These are phyloP conservation scores for Erigeron philadelphicus DNA, from an alignment of 140 eudicot species.

Conservation along the genomic window DNA sequence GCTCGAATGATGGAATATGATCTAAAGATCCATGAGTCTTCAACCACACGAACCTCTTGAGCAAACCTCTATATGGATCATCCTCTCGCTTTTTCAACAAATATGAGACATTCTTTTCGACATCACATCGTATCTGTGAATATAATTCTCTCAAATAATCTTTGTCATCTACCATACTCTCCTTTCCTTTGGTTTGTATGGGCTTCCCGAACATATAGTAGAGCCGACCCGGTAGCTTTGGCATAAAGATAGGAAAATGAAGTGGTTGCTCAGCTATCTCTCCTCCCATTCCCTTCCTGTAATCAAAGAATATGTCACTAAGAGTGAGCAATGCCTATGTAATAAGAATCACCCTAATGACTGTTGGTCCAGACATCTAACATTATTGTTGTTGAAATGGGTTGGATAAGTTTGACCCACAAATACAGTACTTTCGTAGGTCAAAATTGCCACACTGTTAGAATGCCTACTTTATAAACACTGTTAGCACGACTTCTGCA, in stretches of 20 bases:
- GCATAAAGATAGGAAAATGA: conserved; percentile 53
- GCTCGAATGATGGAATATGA: conserved; percentile 42
- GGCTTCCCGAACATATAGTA: conserved; percentile 84
- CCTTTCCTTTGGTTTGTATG: conserved; percentile 54
- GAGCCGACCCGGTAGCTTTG: conserved; percentile 73
- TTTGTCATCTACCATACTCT: conserved; percentile 41
- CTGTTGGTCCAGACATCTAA: not conserved
- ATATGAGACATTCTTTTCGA: conserved; percentile 51
- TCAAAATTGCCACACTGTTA: not conserved
- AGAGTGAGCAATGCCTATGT: not conserved
- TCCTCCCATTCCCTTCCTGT: conserved; percentile 48
- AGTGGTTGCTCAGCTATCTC: conserved; percentile 60
- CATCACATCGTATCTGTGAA: conserved; percentile 55
- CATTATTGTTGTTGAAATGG: not conserved
- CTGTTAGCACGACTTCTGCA: not conserved
- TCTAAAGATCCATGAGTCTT: conserved; percentile 39
- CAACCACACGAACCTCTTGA: conserved; percentile 44
- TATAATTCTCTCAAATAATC: conserved; percentile 52
- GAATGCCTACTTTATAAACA: not conserved
- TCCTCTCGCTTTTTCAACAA: conserved; percentile 61
- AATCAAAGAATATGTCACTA: not conserved
- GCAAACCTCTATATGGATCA: conserved; percentile 64
- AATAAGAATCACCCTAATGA: not conserved
- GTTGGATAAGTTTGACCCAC: not conserved
- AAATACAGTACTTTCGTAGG: not conserved